Conservation (phyloP, 2,329 filamentous ascomycete genomes). For the Orbilia javanica region DNA sequence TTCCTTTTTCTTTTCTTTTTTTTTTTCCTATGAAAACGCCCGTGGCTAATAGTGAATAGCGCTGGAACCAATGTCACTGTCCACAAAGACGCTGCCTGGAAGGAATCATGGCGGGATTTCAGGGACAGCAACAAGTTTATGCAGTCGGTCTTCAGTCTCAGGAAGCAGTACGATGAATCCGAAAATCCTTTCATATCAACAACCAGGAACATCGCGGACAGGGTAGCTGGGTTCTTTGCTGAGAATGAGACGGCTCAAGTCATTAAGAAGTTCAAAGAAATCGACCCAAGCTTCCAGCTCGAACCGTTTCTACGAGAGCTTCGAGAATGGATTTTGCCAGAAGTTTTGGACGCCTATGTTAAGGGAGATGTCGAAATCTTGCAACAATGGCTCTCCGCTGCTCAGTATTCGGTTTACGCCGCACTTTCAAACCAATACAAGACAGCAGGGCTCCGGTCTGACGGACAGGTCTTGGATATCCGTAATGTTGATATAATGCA, state of each 20-base stretch:
- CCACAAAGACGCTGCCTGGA: conserved; percentile 97
- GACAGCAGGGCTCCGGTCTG: conserved; percentile 89
- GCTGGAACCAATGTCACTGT: conserved; percentile 94
- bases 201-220: conserved; percentile 91
- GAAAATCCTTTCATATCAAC: conserved; percentile 96
- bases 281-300: conserved; percentile 94
- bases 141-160: conserved; percentile 87
- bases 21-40: conserved; percentile 37
- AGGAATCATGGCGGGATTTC: conserved; percentile 98
- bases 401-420: conserved; percentile 95
- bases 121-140: conserved; percentile 88
- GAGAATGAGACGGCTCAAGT: conserved; percentile 98
- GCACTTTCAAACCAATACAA: conserved; percentile 98
- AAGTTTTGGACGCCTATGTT: conserved; percentile 97
- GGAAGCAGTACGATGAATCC: conserved; percentile 91
- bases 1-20: background rate
- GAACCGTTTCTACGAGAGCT: conserved; percentile 95
- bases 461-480: conserved; percentile 95
- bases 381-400: conserved; percentile 94
- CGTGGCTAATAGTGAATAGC: conserved; percentile 67
- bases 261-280: conserved; percentile 96
- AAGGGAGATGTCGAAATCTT: conserved; percentile 92
- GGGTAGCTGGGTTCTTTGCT: conserved; percentile 93
- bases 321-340: conserved; percentile 96
- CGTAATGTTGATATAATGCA: conserved; percentile 89